A percentile compares a stretch with the other conserved stretches of the same genome.
These are phyloP conservation scores for Sporopachydermia lactativora DNA, from an alignment of 805 yeast genomes.

Conservation along the genomic window DNA sequence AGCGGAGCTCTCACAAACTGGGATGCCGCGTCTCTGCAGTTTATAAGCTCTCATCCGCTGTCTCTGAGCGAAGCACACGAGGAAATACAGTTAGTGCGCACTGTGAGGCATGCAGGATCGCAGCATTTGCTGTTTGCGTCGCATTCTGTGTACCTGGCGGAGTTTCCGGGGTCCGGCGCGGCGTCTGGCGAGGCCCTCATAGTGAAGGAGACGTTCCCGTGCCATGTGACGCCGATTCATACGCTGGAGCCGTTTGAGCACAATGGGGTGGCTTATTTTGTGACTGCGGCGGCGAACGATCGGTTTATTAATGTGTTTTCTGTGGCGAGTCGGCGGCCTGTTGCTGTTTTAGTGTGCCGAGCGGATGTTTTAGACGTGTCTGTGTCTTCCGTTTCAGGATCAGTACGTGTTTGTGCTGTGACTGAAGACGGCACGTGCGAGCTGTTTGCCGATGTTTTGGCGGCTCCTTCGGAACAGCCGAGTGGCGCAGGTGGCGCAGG, in stretches of 20 bases:
- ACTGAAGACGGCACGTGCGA: constrained; percentile 71
- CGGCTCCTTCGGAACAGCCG: constrained; percentile 12
- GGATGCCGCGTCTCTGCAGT: constrained; percentile 33
- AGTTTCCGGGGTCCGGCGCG: constrained; percentile 16
- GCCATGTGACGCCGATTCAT: constrained; percentile 59
- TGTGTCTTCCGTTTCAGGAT: constrained; percentile 13
- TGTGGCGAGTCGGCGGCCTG: constrained; percentile 27
- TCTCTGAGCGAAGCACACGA: constrained; percentile 5
- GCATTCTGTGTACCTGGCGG: constrained; percentile 45
- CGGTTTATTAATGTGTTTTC: constrained; percentile 67
- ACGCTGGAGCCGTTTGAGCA: constrained; percentile 26
- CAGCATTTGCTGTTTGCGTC: constrained; percentile 47
- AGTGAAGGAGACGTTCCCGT: constrained; percentile 46
- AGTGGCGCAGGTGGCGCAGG: neutral
- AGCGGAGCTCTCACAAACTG: constrained; percentile 48
- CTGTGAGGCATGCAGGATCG: constrained; percentile 5
- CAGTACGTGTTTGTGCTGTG: constrained; percentile 32
- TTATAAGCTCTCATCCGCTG: constrained; percentile 16
- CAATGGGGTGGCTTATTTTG: constrained; percentile 29
- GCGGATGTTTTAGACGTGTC: constrained; percentile 39
- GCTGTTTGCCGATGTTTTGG: constrained; percentile 46
- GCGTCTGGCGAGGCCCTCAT: constrained; percentile 15
- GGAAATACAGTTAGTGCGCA: constrained; percentile 8
- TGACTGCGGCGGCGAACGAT: constrained; percentile 67
- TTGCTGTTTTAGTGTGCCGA: constrained; percentile 53